A percentile compares a stretch with the other conserved stretches of the same genome.
Evolutionary conservation across 2,329 filamentous ascomycete species (phyloP).

Genomic region (Talaromyces albobiverticillius): DNA sequence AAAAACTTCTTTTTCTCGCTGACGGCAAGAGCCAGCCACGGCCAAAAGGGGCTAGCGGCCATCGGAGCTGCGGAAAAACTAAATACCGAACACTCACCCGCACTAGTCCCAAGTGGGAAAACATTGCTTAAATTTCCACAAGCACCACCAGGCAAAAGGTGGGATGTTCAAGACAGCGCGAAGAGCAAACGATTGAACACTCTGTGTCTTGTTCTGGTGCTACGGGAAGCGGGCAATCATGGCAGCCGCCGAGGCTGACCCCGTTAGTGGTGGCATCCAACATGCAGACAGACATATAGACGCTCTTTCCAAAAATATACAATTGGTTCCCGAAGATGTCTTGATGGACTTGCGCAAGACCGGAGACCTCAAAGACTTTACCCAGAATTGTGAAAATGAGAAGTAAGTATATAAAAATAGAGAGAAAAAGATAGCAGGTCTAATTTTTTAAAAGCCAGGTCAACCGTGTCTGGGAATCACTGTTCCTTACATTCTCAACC

Average conservation of each 20-base stretch:
- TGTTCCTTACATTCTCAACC: constrained; percentile 41
- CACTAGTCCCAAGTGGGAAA: constrained; percentile 17
- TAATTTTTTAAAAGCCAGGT: constrained; percentile 26
- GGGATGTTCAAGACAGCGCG: neutral
- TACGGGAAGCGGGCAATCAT: constrained; percentile 17
- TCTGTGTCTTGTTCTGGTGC: neutral
- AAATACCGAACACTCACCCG: neutral
- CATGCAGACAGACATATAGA: constrained; percentile 17
- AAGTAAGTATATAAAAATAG: constrained; percentile 26
- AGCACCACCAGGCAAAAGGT: constrained; percentile 15
- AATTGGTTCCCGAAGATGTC: constrained; percentile 33
- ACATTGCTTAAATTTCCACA: constrained; percentile 28
- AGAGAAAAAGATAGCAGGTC: neutral
- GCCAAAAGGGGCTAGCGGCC: constrained; percentile 1
- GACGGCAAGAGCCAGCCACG: constrained; percentile 19
- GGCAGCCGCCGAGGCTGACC: constrained; percentile 19
- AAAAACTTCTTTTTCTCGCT: constrained; percentile 39
- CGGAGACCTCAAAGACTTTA: constrained; percentile 34
- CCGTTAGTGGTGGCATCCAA: constrained; percentile 15
- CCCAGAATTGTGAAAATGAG: constrained; percentile 26
- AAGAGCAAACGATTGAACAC: neutral
- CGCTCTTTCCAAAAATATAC: constrained; percentile 30
- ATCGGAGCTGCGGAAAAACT: constrained; percentile 13
- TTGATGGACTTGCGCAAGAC: constrained; percentile 31
- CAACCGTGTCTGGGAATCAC: constrained; percentile 34